Conservation (phyloP, 139 green algal genomes). For the Closterium sp. region DNA sequence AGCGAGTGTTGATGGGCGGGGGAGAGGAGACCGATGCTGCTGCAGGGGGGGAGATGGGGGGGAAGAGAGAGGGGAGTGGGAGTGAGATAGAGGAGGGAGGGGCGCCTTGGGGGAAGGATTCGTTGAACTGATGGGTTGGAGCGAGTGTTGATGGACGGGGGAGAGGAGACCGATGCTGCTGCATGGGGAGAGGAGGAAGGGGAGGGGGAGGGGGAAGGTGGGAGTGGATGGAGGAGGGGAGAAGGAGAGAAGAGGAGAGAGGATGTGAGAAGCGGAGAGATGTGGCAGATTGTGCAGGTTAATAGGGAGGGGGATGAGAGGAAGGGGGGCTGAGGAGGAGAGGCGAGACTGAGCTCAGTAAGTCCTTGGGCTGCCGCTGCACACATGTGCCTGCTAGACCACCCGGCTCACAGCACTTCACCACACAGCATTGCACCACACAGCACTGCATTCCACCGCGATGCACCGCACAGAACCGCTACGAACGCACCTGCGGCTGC, state of each 20-base stretch:
- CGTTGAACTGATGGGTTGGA: not conserved
- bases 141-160: not conserved
- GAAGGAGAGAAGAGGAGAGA: no score
- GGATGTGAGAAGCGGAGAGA: not conserved
- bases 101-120: not conserved
- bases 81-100: not conserved
- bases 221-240: no score
- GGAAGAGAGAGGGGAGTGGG: not conserved
- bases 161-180: not conserved
- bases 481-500: no score
- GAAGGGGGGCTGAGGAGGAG: not conserved
- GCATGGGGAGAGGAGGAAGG: not conserved
- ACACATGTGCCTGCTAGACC: not conserved
- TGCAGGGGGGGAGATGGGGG: not conserved
- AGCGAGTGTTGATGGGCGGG: not conserved
- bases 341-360: not conserved
- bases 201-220: not conserved
- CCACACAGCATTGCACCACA: not conserved
- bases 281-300: no score
- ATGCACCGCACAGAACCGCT: no score
- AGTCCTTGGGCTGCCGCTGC: constrained; percentile 4
- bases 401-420: not conserved
- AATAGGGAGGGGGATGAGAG: not conserved
- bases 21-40: not conserved
- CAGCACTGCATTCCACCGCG: no score